Base-by-base conservation (phyloP, 495 filamentous ascomycete species). In the Annulohypoxylon bovei region DNA sequence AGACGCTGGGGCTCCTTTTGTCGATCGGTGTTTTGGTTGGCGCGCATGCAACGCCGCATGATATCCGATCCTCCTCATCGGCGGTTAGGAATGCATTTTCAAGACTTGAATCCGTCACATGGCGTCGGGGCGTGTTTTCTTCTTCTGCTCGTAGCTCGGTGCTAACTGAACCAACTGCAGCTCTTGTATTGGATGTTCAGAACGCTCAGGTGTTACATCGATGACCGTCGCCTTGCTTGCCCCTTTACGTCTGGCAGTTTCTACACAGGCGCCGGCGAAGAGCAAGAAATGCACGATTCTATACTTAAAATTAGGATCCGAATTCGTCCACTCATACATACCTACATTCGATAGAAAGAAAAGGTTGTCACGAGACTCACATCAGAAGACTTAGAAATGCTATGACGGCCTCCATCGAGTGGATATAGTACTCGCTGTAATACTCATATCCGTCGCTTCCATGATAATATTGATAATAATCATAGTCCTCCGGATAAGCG, bases 251-350 rank as follows among this genome's bases (percentile, higher is more conserved):
- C 46, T 62, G 33, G 62, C 30, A 11, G 71, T 77, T 52, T 81
- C 76, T 46, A 76, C 61, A 32, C 80, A 83, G 1, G 80, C 77
- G 6, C 75, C 62, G 5, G 71, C 59, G 44, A 84, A 82, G n/a
- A 84, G 71, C 46, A 75, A 40, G 61, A 83, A 76, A 44, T 81
- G 74, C 42, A 81, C 46, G 22, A 75, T 18, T 32, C 70, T 69
- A 56, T 35, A 3, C 1, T 33, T 23, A 39, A 11, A 22, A 16
- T 63, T 12, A 71, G 50, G 8, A 59, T 22, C 11, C n/a, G 18
- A 20, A 42, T 18, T 12, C n/a, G 12, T 20, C 4, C 9, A 23
- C 12, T 5, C 14, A n/a, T 39, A 16, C 7, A 46, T 7, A 50
- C 16, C 28, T 27, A n/a, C n/a, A n/a, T n/a, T n/a, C n/a, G n/a